phyloP scores from a whole-genome alignment of 2,329 filamentous ascomycete genomes.

The Penicillium hesseltinei region DNA sequence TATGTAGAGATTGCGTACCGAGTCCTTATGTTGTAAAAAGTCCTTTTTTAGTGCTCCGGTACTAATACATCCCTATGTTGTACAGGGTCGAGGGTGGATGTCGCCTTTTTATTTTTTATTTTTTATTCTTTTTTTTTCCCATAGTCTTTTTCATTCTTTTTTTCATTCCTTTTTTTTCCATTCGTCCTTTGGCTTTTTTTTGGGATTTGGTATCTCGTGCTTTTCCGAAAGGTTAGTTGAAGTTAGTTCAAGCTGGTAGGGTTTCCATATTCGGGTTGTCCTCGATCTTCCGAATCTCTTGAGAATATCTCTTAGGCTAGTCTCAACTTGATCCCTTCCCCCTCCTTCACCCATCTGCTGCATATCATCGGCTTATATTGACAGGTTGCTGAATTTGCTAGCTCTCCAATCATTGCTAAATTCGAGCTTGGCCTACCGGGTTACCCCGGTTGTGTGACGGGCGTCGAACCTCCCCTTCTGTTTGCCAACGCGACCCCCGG shows the following conservation, averaged over 20 bases:
- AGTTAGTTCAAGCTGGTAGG: neutral
- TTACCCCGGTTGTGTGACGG: slow-evolving; percentile 22
- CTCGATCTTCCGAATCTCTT: slow-evolving; percentile 2
- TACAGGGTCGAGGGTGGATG: neutral
- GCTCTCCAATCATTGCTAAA: slow-evolving; percentile 9
- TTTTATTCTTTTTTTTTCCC: neutral
- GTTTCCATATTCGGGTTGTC: neutral
- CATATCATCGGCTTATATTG: slow-evolving; percentile 10
- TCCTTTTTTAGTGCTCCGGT: neutral
- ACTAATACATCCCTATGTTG: neutral
- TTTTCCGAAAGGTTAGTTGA: neutral
- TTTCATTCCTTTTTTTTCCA: too few species aligned
- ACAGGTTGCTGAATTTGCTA: slow-evolving; percentile 1
- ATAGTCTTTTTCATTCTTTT: neutral
- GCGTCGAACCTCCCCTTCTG: slow-evolving; percentile 7
- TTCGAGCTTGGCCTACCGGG: slow-evolving; percentile 17
- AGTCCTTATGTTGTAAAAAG: neutral
- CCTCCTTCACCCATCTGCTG: neutral
- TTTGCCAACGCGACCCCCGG: slow-evolving; percentile 10
- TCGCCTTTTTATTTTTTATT: neutral
- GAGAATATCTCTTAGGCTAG: slow-evolving; percentile 2
- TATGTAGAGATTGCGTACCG: neutral
- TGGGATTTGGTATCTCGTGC: neutral
- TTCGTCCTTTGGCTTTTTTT: neutral
- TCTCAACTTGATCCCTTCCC: slow-evolving; percentile 2